Evolutionary conservation across 139 green algal species (phyloP).

Genomic region (Chlamydomonas incerta): DNA sequence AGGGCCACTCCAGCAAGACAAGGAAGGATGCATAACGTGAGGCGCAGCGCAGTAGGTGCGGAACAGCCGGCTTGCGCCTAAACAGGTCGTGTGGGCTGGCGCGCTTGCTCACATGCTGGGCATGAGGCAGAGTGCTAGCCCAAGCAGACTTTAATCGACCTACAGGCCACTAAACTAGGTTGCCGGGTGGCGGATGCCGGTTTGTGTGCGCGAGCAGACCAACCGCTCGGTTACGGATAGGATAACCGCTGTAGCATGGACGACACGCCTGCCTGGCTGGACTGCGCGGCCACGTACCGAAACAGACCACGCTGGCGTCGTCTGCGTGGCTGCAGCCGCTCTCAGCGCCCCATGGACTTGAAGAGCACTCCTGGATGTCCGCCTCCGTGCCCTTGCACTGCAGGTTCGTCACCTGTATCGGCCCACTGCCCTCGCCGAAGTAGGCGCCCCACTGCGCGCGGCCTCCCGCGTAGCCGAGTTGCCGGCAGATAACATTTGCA

Average conservation of each 20-base stretch:
- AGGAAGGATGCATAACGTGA: no score
- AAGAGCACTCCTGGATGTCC: background rate
- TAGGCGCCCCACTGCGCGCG: slow-evolving; percentile 28
- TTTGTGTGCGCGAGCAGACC: no score
- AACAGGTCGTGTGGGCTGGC: background rate
- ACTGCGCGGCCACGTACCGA: background rate
- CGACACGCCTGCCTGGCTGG: no score
- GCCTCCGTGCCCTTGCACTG: background rate
- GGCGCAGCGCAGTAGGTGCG: no score
- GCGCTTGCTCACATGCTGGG: background rate
- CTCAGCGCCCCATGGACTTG: background rate
- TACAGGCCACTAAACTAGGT: no score
- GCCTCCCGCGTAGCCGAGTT: slow-evolving; percentile 22
- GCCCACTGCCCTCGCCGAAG: slow-evolving; percentile 8
- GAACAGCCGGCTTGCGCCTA: background rate
- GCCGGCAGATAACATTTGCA: slow-evolving; percentile 10
- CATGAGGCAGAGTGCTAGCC: no score
- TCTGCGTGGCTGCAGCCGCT: background rate
- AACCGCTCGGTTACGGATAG: no score
- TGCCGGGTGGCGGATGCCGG: background rate
- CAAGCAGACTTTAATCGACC: no score
- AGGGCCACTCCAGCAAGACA: no score
- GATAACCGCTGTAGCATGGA: no score
- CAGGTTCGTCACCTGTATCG: background rate
- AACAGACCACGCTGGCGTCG: slow-evolving; percentile 8